Evolutionary conservation across 2,329 filamentous ascomycete species (phyloP), one percentile per base, ranked within the genome.

Genomic region (Sclerotinia nivalis): DNA sequence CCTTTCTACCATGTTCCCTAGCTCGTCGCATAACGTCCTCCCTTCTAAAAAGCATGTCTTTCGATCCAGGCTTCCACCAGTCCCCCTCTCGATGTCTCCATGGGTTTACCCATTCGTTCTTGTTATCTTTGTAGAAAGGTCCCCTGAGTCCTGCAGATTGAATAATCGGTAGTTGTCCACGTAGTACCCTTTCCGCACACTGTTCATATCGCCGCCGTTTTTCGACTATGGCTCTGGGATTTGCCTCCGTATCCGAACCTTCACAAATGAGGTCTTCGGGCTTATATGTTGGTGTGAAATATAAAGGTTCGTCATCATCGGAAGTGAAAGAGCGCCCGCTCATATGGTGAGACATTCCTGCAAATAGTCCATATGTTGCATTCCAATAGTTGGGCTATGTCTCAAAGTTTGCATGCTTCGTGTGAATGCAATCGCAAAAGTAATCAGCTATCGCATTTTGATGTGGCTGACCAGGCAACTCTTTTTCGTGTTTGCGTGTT

Each of bases 141-240:
- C 90, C 90, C 71, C 80, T 83, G 4, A 92, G 80, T 8, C 80
- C 79, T 9, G 90, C 86, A 18, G 90, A 90, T 4, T 89, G 77
- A 3, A 93, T 82, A 34, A 85, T 75, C 0, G 89, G 84, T 2
- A 83, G 76, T 43, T 83, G 80, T 0, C 90, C 90, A 9, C 82
- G 79, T 50, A 91, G 80, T 74, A 86, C 92, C 47, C 83, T 82
- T 45, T 83, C 80, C 1, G 87, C 90, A 18, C 89, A 84, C 0
- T 82, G 79, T 77, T 91, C 88, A 70, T 89, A 88, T 71, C 87
- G 83, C 31, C 81, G 78, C 37, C 83, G 83, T 76, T 86, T 88
- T 18, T 85, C 83, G 4, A 82, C 78, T 45, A 80, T 80, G 4
- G 85, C 79, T 28, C 77, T 78, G 18, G 83, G 79, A 72, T 87